Evolutionary conservation across 2,329 filamentous ascomycete species (phyloP).

Genomic region (Sclerotinia sclerotiorum): DNA sequence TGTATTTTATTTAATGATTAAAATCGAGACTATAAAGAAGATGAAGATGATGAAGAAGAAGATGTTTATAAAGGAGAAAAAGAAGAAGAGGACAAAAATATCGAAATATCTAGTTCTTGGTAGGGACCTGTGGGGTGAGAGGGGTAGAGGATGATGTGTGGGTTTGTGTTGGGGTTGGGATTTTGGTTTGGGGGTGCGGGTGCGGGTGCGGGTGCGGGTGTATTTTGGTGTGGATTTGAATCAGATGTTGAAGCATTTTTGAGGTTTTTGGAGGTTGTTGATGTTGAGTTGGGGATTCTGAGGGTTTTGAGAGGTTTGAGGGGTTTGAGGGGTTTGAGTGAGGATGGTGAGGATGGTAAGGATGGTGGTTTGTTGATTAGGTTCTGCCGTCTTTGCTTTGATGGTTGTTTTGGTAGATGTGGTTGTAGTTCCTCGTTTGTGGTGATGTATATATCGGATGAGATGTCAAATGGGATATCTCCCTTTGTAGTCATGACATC

Average conservation of each 20-base stretch:
- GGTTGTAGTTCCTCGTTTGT: neutral
- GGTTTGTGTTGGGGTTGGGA: neutral
- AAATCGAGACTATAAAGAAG: neutral
- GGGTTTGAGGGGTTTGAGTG: too few species aligned
- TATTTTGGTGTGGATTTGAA: neutral
- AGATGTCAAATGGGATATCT: neutral
- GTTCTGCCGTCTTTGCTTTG: too few species aligned
- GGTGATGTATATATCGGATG: neutral
- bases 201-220: too few species aligned
- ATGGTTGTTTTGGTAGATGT: too few species aligned
- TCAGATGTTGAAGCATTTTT: neutral
- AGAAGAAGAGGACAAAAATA: neutral
- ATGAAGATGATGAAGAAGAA: neutral
- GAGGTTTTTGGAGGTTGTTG: neutral
- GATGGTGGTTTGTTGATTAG: neutral
- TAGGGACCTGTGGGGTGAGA: neutral
- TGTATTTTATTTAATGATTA: too few species aligned
- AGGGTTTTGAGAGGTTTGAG: too few species aligned
- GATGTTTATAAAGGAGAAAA: neutral
- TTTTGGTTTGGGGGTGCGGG: neutral
- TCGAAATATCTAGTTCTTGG: neutral
- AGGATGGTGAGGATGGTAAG: too few species aligned
- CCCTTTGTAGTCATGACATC: neutral
- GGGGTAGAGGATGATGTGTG: neutral
- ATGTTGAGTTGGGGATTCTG: too few species aligned